Base-by-base conservation (phyloP, 768 basidiomycete genomes). In the Lyophyllum shimeji region DNA sequence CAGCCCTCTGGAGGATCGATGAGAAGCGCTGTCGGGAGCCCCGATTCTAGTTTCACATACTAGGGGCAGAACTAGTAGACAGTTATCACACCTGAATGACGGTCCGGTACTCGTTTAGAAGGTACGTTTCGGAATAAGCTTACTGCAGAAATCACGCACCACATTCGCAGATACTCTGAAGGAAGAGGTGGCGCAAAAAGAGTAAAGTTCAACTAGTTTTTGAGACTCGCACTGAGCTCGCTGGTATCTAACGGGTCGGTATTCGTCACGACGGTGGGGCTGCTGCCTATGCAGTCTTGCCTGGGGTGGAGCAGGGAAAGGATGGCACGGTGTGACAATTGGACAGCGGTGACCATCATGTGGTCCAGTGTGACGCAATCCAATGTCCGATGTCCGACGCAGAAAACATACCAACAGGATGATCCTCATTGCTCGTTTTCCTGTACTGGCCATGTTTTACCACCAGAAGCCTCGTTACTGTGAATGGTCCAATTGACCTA, bases 21-120 rank as follows among this genome's bases (percentile, higher is more conserved):
- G 65, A 73, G 62, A 62, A 57, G 34, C 25, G 23, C 50, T 48
- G 34, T 57, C 56, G 40, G 60, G 53, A 55, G 50, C 31, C 44
- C 52, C 33, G 59, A 48, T 55, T 54, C 50, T 46, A 53, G 52
- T 63, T 60, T 24, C 54, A 67, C 85, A 67, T 65, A 87, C 89
- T 71, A 90, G 77, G 66, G 87, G 87, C 56, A 90, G 75, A 57
- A 89, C 74, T 55, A 90, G 81, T 55, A 88, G 75, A 73, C 87
- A 90, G 71, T 89, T 89, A 75, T 89, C 87, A 76, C 87, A 90
- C 87, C 87, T 89, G 47, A 17, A 48, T 7, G 57, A 46, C 31
- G 53, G 45, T 56, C 45, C 40, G 55, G 62, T 50, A 39, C 39
- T 25, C 39, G 27, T 58, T 45, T 29, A 59, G 61, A 34, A 56